Evolutionary conservation across 768 basidiomycete species (phyloP).

Genomic region (Tephrocybe sp.): DNA sequence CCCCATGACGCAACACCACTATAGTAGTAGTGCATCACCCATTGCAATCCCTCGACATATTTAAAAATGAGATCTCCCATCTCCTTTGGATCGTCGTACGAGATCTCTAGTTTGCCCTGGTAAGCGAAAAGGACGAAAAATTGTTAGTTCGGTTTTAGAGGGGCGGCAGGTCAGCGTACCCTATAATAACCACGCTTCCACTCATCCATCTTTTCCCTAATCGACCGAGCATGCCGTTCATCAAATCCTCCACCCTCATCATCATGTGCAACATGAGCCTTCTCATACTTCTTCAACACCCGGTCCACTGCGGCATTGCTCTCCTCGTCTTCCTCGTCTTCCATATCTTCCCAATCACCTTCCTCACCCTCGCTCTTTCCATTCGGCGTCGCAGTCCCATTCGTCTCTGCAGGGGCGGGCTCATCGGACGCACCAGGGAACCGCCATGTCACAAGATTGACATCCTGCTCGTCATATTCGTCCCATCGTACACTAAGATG

Average conservation of each 20-base stretch:
- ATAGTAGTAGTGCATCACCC: slow-evolving; percentile 99
- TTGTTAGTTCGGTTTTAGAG: neutral
- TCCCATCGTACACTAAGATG: slow-evolving; percentile 88
- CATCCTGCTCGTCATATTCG: slow-evolving; percentile 82
- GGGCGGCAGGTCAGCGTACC: slow-evolving; percentile 38
- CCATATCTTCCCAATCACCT: slow-evolving; percentile 54
- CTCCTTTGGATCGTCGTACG: slow-evolving; percentile 63
- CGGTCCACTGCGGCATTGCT: slow-evolving; percentile 70
- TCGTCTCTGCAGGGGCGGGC: slow-evolving; percentile 27
- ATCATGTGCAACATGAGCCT: slow-evolving; percentile 72
- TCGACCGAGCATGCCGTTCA: slow-evolving; percentile 64
- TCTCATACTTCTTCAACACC: slow-evolving; percentile 84
- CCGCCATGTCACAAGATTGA: slow-evolving; percentile 69
- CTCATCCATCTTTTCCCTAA: slow-evolving; percentile 83
- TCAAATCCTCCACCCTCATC: slow-evolving; percentile 77
- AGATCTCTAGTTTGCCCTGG: slow-evolving; percentile 85
- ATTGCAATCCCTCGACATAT: slow-evolving; percentile 94
- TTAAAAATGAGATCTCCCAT: slow-evolving; percentile 71
- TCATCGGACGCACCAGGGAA: slow-evolving; percentile 47
- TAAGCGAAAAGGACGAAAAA: neutral
- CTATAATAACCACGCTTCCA: slow-evolving; percentile 92
- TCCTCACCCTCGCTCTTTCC: slow-evolving; percentile 29
- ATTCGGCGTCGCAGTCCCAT: slow-evolving; percentile 18
- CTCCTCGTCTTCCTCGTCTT: slow-evolving; percentile 74
- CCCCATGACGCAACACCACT: slow-evolving; percentile 96